Conservation (phyloP, 1,284 basidiomycete species). For the Rhodotorula sp. region DNA sequence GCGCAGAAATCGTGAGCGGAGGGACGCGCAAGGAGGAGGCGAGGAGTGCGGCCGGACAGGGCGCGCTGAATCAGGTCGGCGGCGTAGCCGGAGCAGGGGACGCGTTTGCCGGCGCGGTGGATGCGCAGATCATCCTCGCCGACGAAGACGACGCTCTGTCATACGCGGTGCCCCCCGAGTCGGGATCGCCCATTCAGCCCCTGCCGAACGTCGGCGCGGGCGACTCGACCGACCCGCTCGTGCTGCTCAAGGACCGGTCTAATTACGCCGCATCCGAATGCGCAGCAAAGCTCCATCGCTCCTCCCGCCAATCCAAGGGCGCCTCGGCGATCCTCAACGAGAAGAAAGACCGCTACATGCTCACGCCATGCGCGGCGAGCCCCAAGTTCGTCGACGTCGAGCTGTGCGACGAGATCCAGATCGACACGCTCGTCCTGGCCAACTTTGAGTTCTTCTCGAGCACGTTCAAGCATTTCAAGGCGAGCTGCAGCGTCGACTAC, state of each 20-base stretch:
- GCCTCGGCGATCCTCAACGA: constrained; percentile 79
- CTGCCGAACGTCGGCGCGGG: constrained; percentile 34
- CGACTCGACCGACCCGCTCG: constrained; percentile 40
- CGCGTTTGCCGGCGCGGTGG: background rate
- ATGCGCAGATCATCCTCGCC: background rate
- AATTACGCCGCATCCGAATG: constrained; percentile 94
- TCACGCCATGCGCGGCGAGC: constrained; percentile 76
- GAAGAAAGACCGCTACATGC: constrained; percentile 95
- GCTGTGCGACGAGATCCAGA: constrained; percentile 93
- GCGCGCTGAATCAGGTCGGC: background rate
- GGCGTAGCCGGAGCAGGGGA: background rate
- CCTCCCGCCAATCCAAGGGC: constrained; percentile 81
- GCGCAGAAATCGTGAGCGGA: background rate
- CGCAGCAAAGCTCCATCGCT: constrained; percentile 82
- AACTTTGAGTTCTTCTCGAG: constrained; percentile 99
- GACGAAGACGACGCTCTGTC: background rate
- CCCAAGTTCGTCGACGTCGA: constrained; percentile 89
- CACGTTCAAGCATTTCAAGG: constrained; percentile 86
- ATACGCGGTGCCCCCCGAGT: background rate
- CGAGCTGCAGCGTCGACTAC: constrained; percentile 55
- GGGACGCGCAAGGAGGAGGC: background rate
- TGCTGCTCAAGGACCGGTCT: constrained; percentile 64
- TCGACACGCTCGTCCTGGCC: constrained; percentile 92
- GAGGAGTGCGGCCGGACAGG: background rate
- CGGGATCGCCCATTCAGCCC: constrained; percentile 30